These are phyloP conservation scores for Pythium sukuiense DNA, from an alignment of 352 stramenopile species.

Conservation along the genomic window DNA sequence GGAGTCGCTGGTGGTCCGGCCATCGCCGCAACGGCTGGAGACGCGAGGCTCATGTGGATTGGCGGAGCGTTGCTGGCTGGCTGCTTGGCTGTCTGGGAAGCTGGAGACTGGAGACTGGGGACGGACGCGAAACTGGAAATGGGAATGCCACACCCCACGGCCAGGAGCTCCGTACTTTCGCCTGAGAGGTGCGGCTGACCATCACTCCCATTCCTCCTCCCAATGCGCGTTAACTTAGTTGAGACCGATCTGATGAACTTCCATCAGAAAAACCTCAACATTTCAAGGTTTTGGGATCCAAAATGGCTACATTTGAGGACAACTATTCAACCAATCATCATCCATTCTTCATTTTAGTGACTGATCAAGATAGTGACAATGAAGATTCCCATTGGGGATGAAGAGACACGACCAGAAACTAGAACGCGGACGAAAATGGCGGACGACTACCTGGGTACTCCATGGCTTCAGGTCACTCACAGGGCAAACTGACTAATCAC, in stretches of 20 bases:
- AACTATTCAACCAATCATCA: too few species aligned
- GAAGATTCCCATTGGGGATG: background rate
- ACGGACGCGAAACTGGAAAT: conserved; percentile 8
- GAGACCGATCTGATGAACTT: background rate
- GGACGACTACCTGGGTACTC: conserved; percentile 19
- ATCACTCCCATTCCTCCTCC: conserved; percentile 10
- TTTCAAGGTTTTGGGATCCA: background rate
- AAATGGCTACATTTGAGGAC: conserved; percentile 8
- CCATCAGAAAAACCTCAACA: background rate
- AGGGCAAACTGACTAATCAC: background rate
- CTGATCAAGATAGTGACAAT: background rate
- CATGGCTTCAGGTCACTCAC: background rate
- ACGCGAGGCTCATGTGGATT: background rate
- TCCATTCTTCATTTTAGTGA: background rate
- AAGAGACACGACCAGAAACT: conserved; percentile 2
- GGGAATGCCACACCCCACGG: background rate
- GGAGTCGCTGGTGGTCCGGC: background rate
- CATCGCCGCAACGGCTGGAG: background rate
- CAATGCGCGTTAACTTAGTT: conserved; percentile 3
- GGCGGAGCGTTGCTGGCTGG: background rate
- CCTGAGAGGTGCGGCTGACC: background rate
- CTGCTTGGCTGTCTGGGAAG: background rate
- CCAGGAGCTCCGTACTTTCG: background rate
- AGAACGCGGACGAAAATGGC: conserved; percentile 8
- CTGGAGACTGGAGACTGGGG: conserved; percentile 3